Percentiles rank a stretch among this genome's conserved stretches.
Evolutionary conservation across 2,329 filamentous ascomycete species (phyloP).

Genomic region (Fusarium transvaalense): DNA sequence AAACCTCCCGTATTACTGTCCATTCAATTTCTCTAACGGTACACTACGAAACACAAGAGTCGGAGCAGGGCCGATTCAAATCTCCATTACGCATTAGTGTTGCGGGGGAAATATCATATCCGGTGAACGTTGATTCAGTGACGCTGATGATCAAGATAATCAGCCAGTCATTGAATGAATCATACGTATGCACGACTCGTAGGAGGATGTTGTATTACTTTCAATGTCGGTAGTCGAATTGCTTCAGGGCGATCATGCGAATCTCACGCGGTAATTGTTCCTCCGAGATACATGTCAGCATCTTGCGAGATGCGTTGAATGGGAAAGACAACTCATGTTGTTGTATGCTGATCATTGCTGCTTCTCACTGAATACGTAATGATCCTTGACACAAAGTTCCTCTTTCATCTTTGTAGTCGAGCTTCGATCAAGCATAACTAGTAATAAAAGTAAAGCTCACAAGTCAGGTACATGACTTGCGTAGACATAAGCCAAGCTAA

Average conservation of each 20-base stretch:
- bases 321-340: neutral
- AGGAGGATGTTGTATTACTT: conserved; percentile 4
- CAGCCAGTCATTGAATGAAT: neutral
- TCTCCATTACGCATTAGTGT: conserved; percentile 15
- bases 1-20: conserved; percentile 37
- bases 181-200: neutral
- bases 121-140: conserved; percentile 5
- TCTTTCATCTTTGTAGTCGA: neutral
- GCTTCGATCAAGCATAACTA: conserved; percentile 1
- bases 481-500: conserved; percentile 8
- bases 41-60: conserved; percentile 25
- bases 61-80: conserved; percentile 37
- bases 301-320: neutral
- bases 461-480: conserved; percentile 18
- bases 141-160: conserved; percentile 41
- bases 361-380: neutral
- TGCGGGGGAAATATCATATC: conserved; percentile 18
- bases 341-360: conserved; percentile 27
- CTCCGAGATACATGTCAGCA: conserved; percentile 22
- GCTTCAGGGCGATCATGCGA: conserved; percentile 28
- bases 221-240: conserved; percentile 27
- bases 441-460: neutral
- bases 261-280: conserved; percentile 26
- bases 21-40: conserved; percentile 20
- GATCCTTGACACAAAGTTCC: conserved; percentile 5